A percentile compares a stretch with the other conserved stretches of the same genome.
Conservation (phyloP, 345 rosid species). For the Mangifera indica region DNA sequence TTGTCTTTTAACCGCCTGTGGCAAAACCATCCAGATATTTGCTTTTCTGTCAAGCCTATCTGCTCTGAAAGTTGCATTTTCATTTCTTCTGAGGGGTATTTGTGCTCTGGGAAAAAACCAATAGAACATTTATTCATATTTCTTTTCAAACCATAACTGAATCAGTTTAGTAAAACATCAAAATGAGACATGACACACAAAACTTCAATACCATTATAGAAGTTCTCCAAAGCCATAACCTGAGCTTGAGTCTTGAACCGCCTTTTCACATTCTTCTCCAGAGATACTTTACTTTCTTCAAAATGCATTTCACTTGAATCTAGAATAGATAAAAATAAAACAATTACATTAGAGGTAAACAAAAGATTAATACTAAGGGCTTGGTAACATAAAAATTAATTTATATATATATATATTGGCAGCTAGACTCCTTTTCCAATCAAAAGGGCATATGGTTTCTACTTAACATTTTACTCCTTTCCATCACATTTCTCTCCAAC, state of each 20-base stretch:
- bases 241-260: constrained; percentile 74
- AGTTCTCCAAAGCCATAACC: constrained; percentile 68
- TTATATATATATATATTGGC: not conserved
- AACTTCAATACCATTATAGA: constrained; percentile 61
- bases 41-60: constrained; percentile 83
- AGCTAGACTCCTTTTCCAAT: not conserved
- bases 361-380: not conserved
- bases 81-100: constrained; percentile 81
- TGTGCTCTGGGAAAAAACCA: constrained; percentile 54
- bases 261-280: constrained; percentile 59
- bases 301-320: constrained; percentile 60
- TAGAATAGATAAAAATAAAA: constrained; percentile 20
- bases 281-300: constrained; percentile 58
- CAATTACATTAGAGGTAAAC: not conserved
- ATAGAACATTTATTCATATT: not conserved
- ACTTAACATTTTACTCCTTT: not conserved
- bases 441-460: not conserved
- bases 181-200: constrained; percentile 14
- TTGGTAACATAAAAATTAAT: not conserved
- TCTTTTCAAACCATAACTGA: constrained; percentile 17
- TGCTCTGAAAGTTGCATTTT: constrained; percentile 63
- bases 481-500: not conserved
- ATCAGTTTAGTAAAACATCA: constrained; percentile 16
- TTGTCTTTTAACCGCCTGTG: constrained; percentile 92
- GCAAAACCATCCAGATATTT: constrained; percentile 97